Conservation (phyloP, 345 rosid genomes). For the Lumnitzera racemosa region DNA sequence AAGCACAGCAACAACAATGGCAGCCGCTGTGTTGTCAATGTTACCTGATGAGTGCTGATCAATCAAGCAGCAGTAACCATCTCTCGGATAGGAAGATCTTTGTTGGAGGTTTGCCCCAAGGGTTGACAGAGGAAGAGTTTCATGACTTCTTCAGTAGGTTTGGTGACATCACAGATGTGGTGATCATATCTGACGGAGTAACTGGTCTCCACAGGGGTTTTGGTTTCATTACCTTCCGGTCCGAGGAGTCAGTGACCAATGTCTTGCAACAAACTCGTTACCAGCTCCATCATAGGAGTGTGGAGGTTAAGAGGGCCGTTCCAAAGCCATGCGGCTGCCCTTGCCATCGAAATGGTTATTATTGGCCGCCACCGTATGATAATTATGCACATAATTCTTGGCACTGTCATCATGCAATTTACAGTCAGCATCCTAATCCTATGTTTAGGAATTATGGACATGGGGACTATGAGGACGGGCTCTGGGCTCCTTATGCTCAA, state of each 20-base stretch:
- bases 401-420: no score
- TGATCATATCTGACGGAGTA: constrained; percentile 4
- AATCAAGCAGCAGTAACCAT: background rate
- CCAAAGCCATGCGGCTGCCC: constrained; percentile 1
- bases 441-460: no score
- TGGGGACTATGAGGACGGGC: no score
- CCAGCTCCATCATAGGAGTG: constrained; percentile 4
- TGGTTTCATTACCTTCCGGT: constrained; percentile 18
- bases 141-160: constrained; percentile 9
- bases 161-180: constrained; percentile 10
- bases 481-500: no score
- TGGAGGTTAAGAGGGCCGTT: constrained; percentile 18
- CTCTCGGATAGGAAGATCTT: constrained; percentile 11
- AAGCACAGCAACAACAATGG: constrained; percentile 26
- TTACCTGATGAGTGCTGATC: no score
- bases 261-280: constrained; percentile 7
- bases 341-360: no score
- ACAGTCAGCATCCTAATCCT: no score
- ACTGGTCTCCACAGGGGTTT: constrained; percentile 14
- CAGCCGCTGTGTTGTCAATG: constrained; percentile 11
- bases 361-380: no score
- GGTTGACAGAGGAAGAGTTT: constrained; percentile 12
- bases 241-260: constrained; percentile 7
- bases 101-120: constrained; percentile 20
- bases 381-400: no score